A percentile compares a stretch with the other conserved stretches of the same genome.
phyloP scores from a whole-genome alignment of 257 asterid species.

The Nicotiana attenuata region DNA sequence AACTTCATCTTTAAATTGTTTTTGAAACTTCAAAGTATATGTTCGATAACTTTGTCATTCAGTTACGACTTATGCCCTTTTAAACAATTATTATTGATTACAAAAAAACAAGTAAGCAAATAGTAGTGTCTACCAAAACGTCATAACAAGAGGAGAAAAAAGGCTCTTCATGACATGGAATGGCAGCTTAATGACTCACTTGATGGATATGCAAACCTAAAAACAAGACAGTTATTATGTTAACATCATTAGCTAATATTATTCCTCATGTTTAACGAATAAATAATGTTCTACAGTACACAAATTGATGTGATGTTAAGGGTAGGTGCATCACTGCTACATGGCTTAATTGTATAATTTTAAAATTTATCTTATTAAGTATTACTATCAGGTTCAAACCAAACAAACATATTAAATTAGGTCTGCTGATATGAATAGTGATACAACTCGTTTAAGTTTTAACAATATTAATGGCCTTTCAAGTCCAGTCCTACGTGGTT shows the following conservation, averaged over 20 bases:
- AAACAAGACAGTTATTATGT: not conserved
- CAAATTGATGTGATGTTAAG: not conserved
- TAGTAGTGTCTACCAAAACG: not conserved
- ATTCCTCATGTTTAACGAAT: not conserved
- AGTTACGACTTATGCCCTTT: not conserved
- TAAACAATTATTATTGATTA: not conserved
- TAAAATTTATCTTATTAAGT: not conserved
- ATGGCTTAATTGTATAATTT: not conserved
- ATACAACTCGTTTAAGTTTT: not conserved
- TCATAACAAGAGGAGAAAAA: not conserved
- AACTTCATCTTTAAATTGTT: not conserved
- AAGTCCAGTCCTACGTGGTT: not conserved
- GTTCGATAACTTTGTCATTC: not conserved
- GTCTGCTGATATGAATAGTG: not conserved
- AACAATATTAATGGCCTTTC: not conserved
- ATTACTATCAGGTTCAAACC: not conserved
- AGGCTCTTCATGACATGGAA: constrained; percentile 18
- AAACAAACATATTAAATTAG: not conserved
- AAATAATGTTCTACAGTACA: not conserved
- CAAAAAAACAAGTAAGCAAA: not conserved
- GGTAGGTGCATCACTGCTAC: not conserved
- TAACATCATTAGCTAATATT: not conserved
- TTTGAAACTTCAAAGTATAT: not conserved
- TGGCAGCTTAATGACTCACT: constrained; percentile 14
- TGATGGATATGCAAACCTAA: not conserved